Evolutionary conservation across 2,329 filamentous ascomycete species (phyloP).

Genomic region (Microsporum audouinii): DNA sequence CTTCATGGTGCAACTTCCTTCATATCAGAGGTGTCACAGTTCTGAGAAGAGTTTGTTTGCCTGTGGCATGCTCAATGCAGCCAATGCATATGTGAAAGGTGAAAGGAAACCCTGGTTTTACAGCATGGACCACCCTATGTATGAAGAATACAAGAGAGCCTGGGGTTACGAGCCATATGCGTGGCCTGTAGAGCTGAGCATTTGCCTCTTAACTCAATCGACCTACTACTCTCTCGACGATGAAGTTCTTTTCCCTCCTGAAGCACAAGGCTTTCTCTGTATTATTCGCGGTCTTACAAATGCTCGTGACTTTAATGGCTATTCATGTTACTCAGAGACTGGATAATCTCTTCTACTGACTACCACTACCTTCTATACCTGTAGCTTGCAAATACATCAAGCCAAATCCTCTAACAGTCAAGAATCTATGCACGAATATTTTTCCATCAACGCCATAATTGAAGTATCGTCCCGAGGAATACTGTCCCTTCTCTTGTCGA

Average conservation of each 20-base stretch:
- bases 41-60: not conserved
- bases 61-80: not conserved
- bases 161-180: not conserved
- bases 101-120: not conserved
- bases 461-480: slow-evolving; percentile 17
- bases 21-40: not conserved
- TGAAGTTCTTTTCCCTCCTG: no score
- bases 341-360: no score
- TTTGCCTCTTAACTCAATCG: not conserved
- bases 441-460: slow-evolving; percentile 20
- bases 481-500: slow-evolving; percentile 25
- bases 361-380: no score
- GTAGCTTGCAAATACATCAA: no score
- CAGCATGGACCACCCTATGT: not conserved
- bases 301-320: no score
- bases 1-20: not conserved
- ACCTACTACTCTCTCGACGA: no score
- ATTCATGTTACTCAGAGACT: no score
- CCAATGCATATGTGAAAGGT: not conserved
- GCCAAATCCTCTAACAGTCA: not conserved
- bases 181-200: not conserved
- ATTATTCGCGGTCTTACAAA: no score
- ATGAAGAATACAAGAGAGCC: not conserved
- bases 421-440: slow-evolving; percentile 6
- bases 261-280: no score